Base-by-base conservation (phyloP, 768 basidiomycete species). In the Psilocybe tampanensis region DNA sequence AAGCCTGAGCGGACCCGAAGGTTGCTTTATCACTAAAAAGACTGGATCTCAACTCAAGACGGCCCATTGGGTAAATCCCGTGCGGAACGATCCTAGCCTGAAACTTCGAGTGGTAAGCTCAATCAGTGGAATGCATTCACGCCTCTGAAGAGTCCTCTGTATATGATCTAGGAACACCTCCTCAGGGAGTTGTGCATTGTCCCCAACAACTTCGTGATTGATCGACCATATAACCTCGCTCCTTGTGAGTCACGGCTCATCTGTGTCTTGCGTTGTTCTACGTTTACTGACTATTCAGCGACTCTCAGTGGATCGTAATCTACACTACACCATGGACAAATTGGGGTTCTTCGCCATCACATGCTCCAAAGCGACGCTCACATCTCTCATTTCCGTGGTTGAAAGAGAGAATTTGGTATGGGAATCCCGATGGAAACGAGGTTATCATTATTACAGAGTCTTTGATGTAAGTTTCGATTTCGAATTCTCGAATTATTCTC, bases 301-400 rank as follows among this genome's bases (percentile, higher is more conserved):
- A n/a, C n/a, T n/a, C n/a, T n/a, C 54, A 63, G 61, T 63, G 45
- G 42, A 51, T 36, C 47, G 47, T 22, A 54, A 49, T 58, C 48
- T 60, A 42, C 58, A 62, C 43, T 47, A 58, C 36, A 55, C 56
- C 6, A 44, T 58, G 3, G 49, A 57, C 34, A 56, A 26, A 43
- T 47, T 60, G 42, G 45, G 51, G 12, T 60, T 63, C 51, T 58
- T 63, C 33, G 62, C 62, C 12, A 18, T 60, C 12, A 60, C 62
- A 6, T 60, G 62, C 47, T 60, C 59, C 4, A 60, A 52, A 45
- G 26, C 18, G 21, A 55, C 42, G 19, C 62, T 63, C 36, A 39
- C 36, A 47, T 24, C 47, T 9, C 41, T 63, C 22, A 52, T 63
- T 13, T 22, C 18, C 21, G 15, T 56, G 18, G 52, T 63, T 3